Evolutionary conservation across 1,139 yeast species (phyloP).

Genomic region (Kazachstania sp.): DNA sequence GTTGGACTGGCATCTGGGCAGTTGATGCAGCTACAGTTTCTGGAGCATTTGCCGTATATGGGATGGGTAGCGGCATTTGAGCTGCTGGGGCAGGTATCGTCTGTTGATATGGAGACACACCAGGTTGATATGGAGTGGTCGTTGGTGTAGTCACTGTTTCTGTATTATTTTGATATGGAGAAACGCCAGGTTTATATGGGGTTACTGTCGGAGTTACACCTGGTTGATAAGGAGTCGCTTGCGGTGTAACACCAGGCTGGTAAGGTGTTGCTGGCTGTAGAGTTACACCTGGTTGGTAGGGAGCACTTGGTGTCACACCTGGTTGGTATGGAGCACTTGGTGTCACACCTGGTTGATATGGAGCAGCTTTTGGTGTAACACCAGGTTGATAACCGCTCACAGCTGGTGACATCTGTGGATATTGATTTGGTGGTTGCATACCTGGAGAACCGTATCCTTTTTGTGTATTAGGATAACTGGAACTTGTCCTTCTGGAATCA

Average conservation of each 20-base stretch:
- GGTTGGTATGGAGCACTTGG: neutral
- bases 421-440: too few species aligned
- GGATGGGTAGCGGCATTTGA: neutral
- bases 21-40: too few species aligned
- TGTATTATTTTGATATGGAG: neutral
- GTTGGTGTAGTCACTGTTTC: too few species aligned
- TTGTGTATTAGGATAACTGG: conserved; percentile 8
- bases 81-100: conserved; percentile 6
- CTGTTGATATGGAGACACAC: neutral
- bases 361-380: neutral
- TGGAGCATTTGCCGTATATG: too few species aligned
- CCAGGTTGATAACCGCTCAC: neutral
- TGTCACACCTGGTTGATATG: neutral
- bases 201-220: too few species aligned
- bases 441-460: neutral
- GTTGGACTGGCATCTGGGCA: too few species aligned
- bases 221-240: neutral
- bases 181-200: too few species aligned
- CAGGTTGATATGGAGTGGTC: neutral
- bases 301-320: neutral
- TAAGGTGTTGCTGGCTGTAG: too few species aligned
- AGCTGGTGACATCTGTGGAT: neutral
- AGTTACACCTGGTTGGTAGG: neutral
- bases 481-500: conserved; percentile 8
- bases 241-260: too few species aligned